A percentile compares a stretch with the other conserved stretches of the same genome.
These are phyloP conservation scores for Hypoxylon sp. DNA, from an alignment of 2,329 filamentous ascomycete genomes.

Conservation along the genomic window DNA sequence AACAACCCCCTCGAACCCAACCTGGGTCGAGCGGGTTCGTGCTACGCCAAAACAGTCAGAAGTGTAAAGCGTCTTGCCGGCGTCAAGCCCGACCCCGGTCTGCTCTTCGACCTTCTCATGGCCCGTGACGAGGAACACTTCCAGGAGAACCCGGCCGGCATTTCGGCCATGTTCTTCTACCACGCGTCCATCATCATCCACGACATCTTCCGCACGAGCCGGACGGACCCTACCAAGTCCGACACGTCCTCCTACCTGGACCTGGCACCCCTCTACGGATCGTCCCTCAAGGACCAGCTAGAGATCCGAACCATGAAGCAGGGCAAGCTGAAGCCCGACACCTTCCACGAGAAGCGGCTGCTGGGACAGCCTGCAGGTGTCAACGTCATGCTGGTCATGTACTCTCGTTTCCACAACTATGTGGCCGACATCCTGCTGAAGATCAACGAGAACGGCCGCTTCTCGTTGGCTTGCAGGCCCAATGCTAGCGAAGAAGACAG, in stretches of 20 bases:
- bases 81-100: constrained; percentile 71
- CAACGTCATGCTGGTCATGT: constrained; percentile 75
- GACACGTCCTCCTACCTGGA: constrained; percentile 81
- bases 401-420: constrained; percentile 77
- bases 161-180: constrained; percentile 81
- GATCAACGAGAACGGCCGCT: constrained; percentile 76
- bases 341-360: constrained; percentile 73
- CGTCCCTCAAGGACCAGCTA: constrained; percentile 71
- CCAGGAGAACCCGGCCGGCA: constrained; percentile 75
- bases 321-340: constrained; percentile 78
- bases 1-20: constrained; percentile 72
- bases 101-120: constrained; percentile 76
- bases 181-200: constrained; percentile 76
- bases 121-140: constrained; percentile 64
- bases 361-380: constrained; percentile 76
- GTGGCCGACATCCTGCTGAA: constrained; percentile 69
- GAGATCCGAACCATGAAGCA: constrained; percentile 71
- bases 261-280: constrained; percentile 78
- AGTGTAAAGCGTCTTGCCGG: constrained; percentile 67
- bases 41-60: constrained; percentile 76
- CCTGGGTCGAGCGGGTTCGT: constrained; percentile 72
- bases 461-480: constrained; percentile 56
- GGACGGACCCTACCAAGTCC: constrained; percentile 71
- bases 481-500: constrained; percentile 47
- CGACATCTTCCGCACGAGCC: constrained; percentile 72